Evolutionary conservation across 371 early-diverging fungal genomes (phyloP), one percentile per base, ranked within the genome.

Genomic region (Haplosporangium sp.): DNA sequence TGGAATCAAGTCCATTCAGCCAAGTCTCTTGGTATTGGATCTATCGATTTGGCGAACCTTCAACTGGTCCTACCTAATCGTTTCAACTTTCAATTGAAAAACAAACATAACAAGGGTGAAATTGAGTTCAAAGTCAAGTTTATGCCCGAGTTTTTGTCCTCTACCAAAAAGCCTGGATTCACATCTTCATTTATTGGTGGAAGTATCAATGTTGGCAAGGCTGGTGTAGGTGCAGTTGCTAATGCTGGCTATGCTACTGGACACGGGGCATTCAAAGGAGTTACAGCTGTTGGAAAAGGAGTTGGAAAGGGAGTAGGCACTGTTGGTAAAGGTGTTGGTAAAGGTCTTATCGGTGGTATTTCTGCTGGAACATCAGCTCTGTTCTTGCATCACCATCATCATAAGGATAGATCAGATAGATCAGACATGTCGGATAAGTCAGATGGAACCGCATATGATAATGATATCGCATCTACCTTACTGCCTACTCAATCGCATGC

Each of bases 1-100:
- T 94, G 94, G 94, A 94, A 95, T 74, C 92, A 93, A 79, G 63
- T 95, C 35, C 74, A 85, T 47, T 83, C 87, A 13, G 88, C 89
- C 73, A 88, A 86, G 57, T 89, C 91, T 19, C 83, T 95, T 15
- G 88, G 88, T 27, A 27, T 27, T 27, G 27, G 27, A 27, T 27
- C 27, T 27, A 27, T 27, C 27, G 27, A 27, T 27, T 27, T 27
- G 27, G 27, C 27, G 27, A 27, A 27, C 27, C 27, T 27, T 27
- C 27, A 27, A 74, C 84, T 38, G 1, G 75, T 59, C 0, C 8
- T 76, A n/a, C 50, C 89, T 56, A 84, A 85, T 38, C 79, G 85
- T 13, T 69, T 72, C 42, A 69, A 82, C 50, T 35, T 76, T n/a
- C 83, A 82, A 52, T 37, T 77, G 50, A 74, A 83, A 69, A 83